Conservation (phyloP, 208 protist species). For the Tritrichomonas musculus region DNA sequence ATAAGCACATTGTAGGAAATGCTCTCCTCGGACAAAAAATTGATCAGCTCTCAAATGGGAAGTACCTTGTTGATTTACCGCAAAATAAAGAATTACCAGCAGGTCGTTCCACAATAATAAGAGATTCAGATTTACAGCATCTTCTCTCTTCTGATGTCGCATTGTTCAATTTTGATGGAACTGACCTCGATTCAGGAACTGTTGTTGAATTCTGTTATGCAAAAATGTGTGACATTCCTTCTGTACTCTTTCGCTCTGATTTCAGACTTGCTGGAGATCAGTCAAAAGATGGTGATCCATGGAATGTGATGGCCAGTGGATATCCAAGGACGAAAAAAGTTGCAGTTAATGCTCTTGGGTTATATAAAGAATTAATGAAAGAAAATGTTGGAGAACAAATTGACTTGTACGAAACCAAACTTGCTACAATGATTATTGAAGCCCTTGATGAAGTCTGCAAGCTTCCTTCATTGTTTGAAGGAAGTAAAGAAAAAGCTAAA, state of each 20-base stretch:
- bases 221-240: conserved; percentile 8
- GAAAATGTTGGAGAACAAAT: neutral
- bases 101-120: neutral
- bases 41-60: neutral
- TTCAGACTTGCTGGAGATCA: neutral
- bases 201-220: neutral
- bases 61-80: neutral
- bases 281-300: neutral
- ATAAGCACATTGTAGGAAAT: neutral
- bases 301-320: neutral
- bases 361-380: neutral
- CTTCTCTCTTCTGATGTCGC: neutral
- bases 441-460: neutral
- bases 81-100: neutral
- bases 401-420: neutral
- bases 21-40: neutral
- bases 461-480: neutral
- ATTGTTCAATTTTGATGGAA: neutral
- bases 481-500: neutral
- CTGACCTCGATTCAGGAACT: conserved; percentile 6
- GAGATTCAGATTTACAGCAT: neutral
- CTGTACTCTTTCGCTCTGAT: neutral
- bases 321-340: neutral
- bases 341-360: neutral
- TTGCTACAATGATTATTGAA: neutral